A percentile compares a stretch with the other conserved stretches of the same genome.
Conservation (phyloP, 2,329 filamentous ascomycete species). For the Aureobasidium sp. region DNA sequence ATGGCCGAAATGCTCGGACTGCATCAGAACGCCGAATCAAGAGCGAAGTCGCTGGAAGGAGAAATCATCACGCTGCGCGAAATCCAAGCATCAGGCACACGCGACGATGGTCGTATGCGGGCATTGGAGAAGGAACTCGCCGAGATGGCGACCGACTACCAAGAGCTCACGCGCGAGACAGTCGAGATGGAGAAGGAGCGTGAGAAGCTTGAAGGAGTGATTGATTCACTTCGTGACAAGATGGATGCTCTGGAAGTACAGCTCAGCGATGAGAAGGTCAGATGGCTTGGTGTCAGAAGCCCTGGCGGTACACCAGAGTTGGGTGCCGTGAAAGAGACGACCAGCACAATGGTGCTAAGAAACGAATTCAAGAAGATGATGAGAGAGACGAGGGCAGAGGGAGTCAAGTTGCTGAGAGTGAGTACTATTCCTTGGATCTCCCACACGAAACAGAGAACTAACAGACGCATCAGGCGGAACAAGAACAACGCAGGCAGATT, state of each 20-base stretch:
- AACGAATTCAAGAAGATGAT: slow-evolving; percentile 79
- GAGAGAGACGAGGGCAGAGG: slow-evolving; percentile 62
- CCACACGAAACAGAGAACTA: slow-evolving; percentile 19
- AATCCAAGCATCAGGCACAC: background rate
- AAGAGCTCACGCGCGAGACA: slow-evolving; percentile 61
- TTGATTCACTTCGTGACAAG: slow-evolving; percentile 58
- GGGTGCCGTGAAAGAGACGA: slow-evolving; percentile 43
- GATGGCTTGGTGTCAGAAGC: slow-evolving; percentile 56
- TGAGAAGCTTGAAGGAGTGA: slow-evolving; percentile 54
- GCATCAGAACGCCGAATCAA: slow-evolving; percentile 30
- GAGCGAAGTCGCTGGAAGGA: slow-evolving; percentile 22
- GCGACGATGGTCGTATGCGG: slow-evolving; percentile 26
- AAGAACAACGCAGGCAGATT: slow-evolving; percentile 48
- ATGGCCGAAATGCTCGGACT: slow-evolving; percentile 34
- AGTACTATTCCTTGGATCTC: slow-evolving; percentile 27
- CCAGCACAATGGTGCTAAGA: slow-evolving; percentile 61
- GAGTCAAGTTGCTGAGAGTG: slow-evolving; percentile 58
- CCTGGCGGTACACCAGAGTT: slow-evolving; percentile 37
- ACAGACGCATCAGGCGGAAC: slow-evolving; percentile 50
- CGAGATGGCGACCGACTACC: slow-evolving; percentile 63
- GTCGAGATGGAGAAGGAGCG: slow-evolving; percentile 67
- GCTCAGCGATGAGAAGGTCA: slow-evolving; percentile 60
- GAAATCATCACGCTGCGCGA: slow-evolving; percentile 19
- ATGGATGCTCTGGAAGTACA: slow-evolving; percentile 58
- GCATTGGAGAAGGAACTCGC: slow-evolving; percentile 58